Conservation (phyloP, 352 stramenopile genomes). For the Phytophthora pseudosyringae region DNA sequence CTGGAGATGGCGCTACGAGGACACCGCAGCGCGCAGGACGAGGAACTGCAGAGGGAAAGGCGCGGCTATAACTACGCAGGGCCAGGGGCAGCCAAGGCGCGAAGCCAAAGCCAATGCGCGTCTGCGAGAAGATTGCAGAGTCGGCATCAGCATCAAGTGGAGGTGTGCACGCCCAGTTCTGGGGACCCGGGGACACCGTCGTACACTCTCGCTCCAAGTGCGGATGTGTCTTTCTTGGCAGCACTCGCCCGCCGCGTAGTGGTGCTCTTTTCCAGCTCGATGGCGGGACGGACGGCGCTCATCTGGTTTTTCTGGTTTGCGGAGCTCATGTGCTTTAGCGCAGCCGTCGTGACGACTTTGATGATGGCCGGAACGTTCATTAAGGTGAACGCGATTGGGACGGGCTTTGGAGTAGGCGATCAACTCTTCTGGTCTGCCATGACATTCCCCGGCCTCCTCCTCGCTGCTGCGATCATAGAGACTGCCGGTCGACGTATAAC, state of each 20-base stretch:
- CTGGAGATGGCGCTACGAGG: constrained; percentile 24
- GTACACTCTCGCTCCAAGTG: constrained; percentile 34
- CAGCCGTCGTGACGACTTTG: constrained; percentile 31
- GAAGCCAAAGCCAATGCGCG: constrained; percentile 26
- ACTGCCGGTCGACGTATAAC: constrained; percentile 38
- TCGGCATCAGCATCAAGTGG: constrained; percentile 24
- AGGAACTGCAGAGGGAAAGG: constrained; percentile 7
- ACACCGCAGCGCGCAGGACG: constrained; percentile 2
- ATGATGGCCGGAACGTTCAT: constrained; percentile 40
- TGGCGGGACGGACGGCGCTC: constrained; percentile 45
- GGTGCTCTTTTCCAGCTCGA: constrained; percentile 48
- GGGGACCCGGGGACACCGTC: constrained; percentile 31
- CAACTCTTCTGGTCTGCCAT: constrained; percentile 47
- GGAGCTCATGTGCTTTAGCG: constrained; percentile 25
- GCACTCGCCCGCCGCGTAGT: constrained; percentile 50
- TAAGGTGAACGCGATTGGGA: constrained; percentile 20
- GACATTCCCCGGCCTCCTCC: constrained; percentile 48
- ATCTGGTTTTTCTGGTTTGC: constrained; percentile 60
- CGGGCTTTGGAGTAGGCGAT: constrained; percentile 21
- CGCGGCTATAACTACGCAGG: constrained; percentile 22
- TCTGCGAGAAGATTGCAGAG: constrained; percentile 33
- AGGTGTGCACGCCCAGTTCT: constrained; percentile 27
- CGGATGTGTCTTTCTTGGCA: constrained; percentile 40
- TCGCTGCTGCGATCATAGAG: constrained; percentile 51
- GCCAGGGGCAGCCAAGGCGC: constrained; percentile 19